Base-by-base conservation (phyloP, 1,139 yeast species). In the Saccharomyces pastorianus region DNA sequence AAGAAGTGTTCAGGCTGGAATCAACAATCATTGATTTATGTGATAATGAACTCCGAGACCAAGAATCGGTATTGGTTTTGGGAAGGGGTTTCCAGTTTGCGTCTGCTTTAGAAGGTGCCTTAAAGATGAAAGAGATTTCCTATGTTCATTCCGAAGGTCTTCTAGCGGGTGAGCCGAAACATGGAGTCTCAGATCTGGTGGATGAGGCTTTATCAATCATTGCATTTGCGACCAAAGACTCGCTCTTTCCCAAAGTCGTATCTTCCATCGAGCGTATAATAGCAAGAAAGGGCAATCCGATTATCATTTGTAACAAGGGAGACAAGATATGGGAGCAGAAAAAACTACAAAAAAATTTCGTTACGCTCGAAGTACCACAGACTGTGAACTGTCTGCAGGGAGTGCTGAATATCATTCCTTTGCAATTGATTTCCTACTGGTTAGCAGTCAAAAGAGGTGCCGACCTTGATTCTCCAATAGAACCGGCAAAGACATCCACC, bases 51-150 rank as follows among this genome's bases (percentile, higher is more conserved):
- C 23, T 20, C 23, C 23, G 23, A 20, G 23, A 20, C 23, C 23
- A 20, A 20, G 23, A 20, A 20, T 20, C 23, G 23, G 23, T 20
- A 20, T 20, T 20, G 23, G 23, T 20, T 20, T 20, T 95, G 60
- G 99, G 99, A 59, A 87, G 99, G 76, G 99, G 99, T 54, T 91
- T 88, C 75, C 99, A 95, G 75, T 85, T 81, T 73, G 99, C 99
- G 20, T 85, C 97, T 60, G 98, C 99, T 14, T 80, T 95, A 66
- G 99, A 95, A 75, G 99, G 99, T 67, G 99, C 99, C 6, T 81
- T 93, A 66, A 95, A 95, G 76, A 93, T 95, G 71, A 95, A 95
- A 76, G 99, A 95, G 3, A 26, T 26, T 26, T 7, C 28, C 3
- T 26, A 26, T 9, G 28, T 26, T 7, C 28, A 95, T 72, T 89